Evolutionary conservation across 2,329 filamentous ascomycete species (phyloP).

Genomic region (Diatrype stigma): DNA sequence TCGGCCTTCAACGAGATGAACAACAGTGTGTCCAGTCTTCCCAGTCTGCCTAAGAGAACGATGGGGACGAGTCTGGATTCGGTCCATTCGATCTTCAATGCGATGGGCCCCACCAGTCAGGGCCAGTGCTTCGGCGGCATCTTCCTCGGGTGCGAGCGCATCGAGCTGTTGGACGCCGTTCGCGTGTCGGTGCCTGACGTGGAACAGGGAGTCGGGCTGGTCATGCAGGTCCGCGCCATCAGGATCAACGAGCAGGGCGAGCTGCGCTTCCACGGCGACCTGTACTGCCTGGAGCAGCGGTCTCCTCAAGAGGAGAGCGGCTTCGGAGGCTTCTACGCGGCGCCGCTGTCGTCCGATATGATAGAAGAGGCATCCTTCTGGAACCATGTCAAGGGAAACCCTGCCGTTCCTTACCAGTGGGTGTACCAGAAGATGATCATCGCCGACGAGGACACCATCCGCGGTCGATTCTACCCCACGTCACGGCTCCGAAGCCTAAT

Average conservation of each 20-base stretch:
- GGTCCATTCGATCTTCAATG: conserved; percentile 46
- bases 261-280: conserved; percentile 22
- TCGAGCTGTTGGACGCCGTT: conserved; percentile 45
- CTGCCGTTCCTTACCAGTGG: too few species aligned
- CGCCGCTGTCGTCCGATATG: too few species aligned
- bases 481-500: conserved; percentile 48
- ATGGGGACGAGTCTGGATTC: too few species aligned
- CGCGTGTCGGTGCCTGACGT: conserved; percentile 38
- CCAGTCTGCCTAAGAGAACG: too few species aligned
- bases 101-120: conserved; percentile 24
- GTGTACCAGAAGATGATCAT: neutral
- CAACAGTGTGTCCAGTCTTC: too few species aligned
- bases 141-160: conserved; percentile 48
- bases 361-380: too few species aligned
- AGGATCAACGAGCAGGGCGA: conserved; percentile 10
- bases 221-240: conserved; percentile 25
- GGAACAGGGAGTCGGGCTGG: conserved; percentile 30
- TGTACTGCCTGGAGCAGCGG: conserved; percentile 24
- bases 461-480: conserved; percentile 57
- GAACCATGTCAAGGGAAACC: too few species aligned
- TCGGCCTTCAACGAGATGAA: conserved; percentile 43
- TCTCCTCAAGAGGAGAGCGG: too few species aligned
- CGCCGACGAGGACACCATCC: conserved; percentile 30
- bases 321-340: too few species aligned
- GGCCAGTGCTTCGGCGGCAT: conserved; percentile 40